Conservation (phyloP, 495 filamentous ascomycete species). For the Niebla homalea region DNA sequence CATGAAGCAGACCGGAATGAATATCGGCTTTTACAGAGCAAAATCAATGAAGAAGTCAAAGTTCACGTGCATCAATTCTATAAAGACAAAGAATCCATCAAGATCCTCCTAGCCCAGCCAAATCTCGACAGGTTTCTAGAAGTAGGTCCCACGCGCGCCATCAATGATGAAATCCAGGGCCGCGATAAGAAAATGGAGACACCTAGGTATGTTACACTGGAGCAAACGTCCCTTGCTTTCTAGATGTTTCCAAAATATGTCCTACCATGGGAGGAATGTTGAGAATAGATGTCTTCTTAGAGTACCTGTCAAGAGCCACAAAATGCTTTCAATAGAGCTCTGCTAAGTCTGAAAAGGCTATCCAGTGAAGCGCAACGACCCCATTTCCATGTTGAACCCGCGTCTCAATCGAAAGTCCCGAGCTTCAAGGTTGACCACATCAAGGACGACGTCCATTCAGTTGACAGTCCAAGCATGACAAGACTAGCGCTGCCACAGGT, state of each 20-base stretch:
- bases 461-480: neutral
- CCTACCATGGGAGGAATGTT: neutral
- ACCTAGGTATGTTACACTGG: neutral
- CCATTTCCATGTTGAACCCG: neutral
- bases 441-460: neutral
- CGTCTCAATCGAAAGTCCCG: neutral
- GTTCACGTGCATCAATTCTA: conserved; percentile 19
- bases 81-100: conserved; percentile 8
- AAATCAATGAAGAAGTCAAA: conserved; percentile 8
- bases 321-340: too few species aligned
- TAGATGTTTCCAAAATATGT: too few species aligned
- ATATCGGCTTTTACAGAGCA: conserved; percentile 5
- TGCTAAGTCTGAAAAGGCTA: neutral
- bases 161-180: conserved; percentile 4
- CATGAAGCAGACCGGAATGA: conserved; percentile 7
- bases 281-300: too few species aligned
- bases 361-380: neutral
- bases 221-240: too few species aligned
- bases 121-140: conserved; percentile 10
- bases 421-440: neutral
- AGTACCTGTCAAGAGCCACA: too few species aligned
- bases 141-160: conserved; percentile 8
- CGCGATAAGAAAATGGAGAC: neutral
- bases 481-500: neutral
- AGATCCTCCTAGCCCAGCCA: conserved; percentile 9